Evolutionary conservation across 1,284 basidiomycete genomes (phyloP).

Genomic region (Rhodotorula sp.): DNA sequence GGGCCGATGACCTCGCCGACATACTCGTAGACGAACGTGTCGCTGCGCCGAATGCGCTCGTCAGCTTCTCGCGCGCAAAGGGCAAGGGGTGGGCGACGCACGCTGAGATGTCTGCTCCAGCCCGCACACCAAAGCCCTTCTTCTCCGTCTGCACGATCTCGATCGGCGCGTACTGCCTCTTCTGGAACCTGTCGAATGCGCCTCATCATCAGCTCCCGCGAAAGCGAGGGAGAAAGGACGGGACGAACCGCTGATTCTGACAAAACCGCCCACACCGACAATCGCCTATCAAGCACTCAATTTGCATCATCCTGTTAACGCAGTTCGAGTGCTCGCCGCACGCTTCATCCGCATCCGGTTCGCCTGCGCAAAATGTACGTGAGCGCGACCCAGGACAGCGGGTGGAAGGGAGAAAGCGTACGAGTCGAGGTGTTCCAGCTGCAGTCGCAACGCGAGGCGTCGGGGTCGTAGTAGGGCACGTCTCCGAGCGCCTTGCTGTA

Average conservation of each 20-base stretch:
- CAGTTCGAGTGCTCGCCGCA: constrained; percentile 91
- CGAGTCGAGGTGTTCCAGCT: constrained; percentile 56
- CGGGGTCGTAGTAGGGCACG: constrained; percentile 60
- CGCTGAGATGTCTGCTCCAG: constrained; percentile 67
- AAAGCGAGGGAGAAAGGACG: too few relatives aligned
- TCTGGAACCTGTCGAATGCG: constrained; percentile 66
- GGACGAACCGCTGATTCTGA: constrained; percentile 82
- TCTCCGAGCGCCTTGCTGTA: constrained; percentile 78
- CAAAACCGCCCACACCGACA: constrained; percentile 81
- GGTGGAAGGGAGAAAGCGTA: background rate
- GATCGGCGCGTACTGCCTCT: constrained; percentile 77
- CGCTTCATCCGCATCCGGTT: constrained; percentile 62
- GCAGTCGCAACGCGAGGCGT: constrained; percentile 93
- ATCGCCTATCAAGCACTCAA: constrained; percentile 85
- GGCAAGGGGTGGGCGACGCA: constrained; percentile 52
- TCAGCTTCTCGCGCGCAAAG: background rate
- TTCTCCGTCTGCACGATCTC: constrained; percentile 90
- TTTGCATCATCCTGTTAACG: constrained; percentile 95
- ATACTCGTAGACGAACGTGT: constrained; percentile 95
- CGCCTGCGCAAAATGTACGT: constrained; percentile 39
- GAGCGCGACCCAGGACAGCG: rapidly evolving
- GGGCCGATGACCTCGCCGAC: constrained; percentile 94
- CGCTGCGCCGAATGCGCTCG: constrained; percentile 55
- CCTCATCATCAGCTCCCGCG: background rate
- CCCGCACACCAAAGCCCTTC: constrained; percentile 91